Conservation (phyloP, 106 monocot genomes). For the Gastrodia elata region DNA sequence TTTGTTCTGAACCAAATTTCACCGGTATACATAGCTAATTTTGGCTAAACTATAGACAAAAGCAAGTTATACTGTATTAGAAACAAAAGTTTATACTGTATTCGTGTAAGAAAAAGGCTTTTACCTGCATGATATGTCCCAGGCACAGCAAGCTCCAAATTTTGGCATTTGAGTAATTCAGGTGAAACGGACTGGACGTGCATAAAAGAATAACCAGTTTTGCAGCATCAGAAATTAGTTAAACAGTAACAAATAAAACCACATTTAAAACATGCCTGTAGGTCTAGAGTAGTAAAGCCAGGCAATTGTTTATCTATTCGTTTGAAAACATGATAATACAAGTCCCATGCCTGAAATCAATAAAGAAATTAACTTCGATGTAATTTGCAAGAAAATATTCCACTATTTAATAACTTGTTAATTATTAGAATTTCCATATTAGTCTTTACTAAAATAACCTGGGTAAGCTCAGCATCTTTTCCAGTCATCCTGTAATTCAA, state of each 20-base stretch:
- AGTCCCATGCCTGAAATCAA: slow-evolving; percentile 85
- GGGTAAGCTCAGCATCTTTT: slow-evolving; percentile 91
- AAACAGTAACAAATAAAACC: neutral
- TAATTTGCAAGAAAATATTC: neutral
- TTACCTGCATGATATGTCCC: slow-evolving; percentile 95
- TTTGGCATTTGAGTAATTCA: slow-evolving; percentile 75
- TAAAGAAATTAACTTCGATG: neutral
- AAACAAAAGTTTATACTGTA: neutral
- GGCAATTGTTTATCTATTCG: slow-evolving; percentile 98
- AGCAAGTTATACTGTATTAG: neutral
- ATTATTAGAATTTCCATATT: neutral
- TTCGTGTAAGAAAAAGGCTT: neutral
- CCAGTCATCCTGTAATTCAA: slow-evolving; percentile 76
- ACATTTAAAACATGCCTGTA: slow-evolving; percentile 46
- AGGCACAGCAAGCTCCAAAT: slow-evolving; percentile 97
- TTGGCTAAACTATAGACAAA: neutral
- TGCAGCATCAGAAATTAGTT: slow-evolving; percentile 3
- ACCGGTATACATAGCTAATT: neutral
- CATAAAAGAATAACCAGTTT: neutral
- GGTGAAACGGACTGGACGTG: slow-evolving; percentile 80
- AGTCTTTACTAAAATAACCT: slow-evolving; percentile 35
- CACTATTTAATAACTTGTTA: slow-evolving; percentile 2
- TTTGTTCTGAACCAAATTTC: neutral
- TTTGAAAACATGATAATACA: slow-evolving; percentile 99
- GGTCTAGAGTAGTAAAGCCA: slow-evolving; percentile 84